Conservation (phyloP, 495 filamentous ascomycete genomes). For the Podospora anserina region DNA sequence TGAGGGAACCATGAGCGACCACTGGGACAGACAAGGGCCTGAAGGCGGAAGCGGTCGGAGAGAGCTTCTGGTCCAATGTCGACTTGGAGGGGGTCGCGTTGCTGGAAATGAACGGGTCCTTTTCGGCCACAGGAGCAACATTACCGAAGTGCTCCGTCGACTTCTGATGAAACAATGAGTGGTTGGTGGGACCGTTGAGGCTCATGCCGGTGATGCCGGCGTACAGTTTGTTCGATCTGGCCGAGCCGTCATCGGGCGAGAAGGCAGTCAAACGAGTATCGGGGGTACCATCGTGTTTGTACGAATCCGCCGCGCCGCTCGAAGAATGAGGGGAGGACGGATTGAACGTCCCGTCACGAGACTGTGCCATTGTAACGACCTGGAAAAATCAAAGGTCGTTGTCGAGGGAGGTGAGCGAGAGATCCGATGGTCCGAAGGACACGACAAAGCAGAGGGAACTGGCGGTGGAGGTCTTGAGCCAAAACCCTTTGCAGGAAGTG, state of each 20-base stretch:
- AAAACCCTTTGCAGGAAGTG: not conserved
- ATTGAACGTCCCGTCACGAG: slow-evolving; percentile 40
- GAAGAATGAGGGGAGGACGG: slow-evolving; percentile 58
- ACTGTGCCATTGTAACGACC: slow-evolving; percentile 30
- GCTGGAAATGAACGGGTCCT: slow-evolving; percentile 44
- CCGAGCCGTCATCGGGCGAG: slow-evolving; percentile 56
- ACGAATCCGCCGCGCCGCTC: slow-evolving; percentile 51
- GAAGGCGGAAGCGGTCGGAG: slow-evolving; percentile 49
- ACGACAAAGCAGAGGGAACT: not conserved
- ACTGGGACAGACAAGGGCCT: slow-evolving; percentile 36
- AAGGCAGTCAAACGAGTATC: slow-evolving; percentile 61
- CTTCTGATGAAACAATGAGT: slow-evolving; percentile 16
- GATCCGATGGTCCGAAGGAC: not conserved
- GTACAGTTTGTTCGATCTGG: slow-evolving; percentile 32
- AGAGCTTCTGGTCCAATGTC: slow-evolving; percentile 41
- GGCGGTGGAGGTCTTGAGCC: too few relatives aligned
- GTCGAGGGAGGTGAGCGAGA: not conserved
- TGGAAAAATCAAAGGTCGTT: not conserved
- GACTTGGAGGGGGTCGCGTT: slow-evolving; percentile 25
- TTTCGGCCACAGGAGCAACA: slow-evolving; percentile 26
- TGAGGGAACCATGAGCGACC: slow-evolving; percentile 32
- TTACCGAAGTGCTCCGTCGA: slow-evolving; percentile 14
- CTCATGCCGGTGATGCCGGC: slow-evolving; percentile 24
- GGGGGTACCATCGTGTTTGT: slow-evolving; percentile 54
- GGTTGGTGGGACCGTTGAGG: slow-evolving; percentile 17